Conservation (phyloP, 73 alveolate genomes). For the Paramecium tetraurelia region DNA sequence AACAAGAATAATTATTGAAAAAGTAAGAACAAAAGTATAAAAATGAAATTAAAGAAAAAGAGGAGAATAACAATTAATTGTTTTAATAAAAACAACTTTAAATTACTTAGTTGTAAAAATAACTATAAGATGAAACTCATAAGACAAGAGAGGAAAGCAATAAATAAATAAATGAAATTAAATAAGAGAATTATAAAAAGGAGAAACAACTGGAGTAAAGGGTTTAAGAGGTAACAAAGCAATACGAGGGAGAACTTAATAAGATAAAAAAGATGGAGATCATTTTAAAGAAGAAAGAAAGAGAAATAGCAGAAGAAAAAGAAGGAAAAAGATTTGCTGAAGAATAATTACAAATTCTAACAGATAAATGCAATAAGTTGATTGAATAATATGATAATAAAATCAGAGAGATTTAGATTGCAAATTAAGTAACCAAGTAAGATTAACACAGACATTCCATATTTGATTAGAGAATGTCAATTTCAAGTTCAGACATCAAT, state of each 20-base stretch:
- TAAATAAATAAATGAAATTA: conserved; percentile 7
- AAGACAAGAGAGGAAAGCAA: background rate
- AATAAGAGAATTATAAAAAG: background rate
- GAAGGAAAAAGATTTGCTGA: background rate
- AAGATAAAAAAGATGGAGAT: background rate
- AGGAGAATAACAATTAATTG: background rate
- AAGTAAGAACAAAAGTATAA: background rate
- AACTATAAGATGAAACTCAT: background rate
- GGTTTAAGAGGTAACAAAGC: background rate
- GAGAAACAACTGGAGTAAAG: background rate
- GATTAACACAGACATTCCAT: background rate
- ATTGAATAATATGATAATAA: conserved; percentile 27
- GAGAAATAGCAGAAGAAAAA: background rate
- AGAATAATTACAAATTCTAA: background rate
- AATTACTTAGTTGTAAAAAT: background rate
- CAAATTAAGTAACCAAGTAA: background rate
- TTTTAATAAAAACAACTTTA: background rate
- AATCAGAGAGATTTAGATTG: background rate
- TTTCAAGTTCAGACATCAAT: background rate
- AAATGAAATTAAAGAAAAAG: background rate
- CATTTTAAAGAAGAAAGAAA: background rate
- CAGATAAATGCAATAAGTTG: conserved; percentile 6
- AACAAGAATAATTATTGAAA: background rate
- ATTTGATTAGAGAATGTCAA: background rate
- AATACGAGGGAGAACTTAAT: background rate